Evolutionary conservation across 2,329 filamentous ascomycete genomes (phyloP), one percentile per base, ranked within the genome.

Genomic region (Botrytis fragariae): DNA sequence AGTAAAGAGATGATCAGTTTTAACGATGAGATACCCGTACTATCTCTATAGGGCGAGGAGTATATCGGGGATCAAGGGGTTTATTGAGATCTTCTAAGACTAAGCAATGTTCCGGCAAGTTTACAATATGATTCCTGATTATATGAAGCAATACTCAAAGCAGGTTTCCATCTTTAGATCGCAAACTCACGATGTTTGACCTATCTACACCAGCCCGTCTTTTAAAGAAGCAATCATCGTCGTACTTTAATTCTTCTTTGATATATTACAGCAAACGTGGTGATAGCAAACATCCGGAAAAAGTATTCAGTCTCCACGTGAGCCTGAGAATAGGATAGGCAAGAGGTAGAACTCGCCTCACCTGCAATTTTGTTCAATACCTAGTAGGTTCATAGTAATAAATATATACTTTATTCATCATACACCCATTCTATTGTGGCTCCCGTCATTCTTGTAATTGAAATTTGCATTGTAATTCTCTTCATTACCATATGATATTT

Each of bases 21-120:
- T 8, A 16, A 32, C 14, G 35, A 42, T 32, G 35, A 32, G 35
- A 57, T 57, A n/a, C 9, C 1, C 10, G 3, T 35, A 32, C 29
- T 42, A 32, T 10, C 32, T n/a, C 16, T 37, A 57, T 42, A 37
- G 29, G 12, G 16, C 4, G n/a, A 22, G 65, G 18, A 57, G 1
- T 6, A 16, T 25, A 57, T 42, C 12, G 3, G n/a, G 2, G 29
- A n/a, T 54, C 64, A 37, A 57, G 25, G 39, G 48, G 18, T 42
- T 9, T 35, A 32, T 42, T 22, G 35, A 42, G 65, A 67, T 20
- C 10, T 42, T 57, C 48, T 18, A 57, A 42, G 39, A 51, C 10
- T 42, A 57, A 42, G 65, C 48, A 68, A 57, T 68, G 25, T 42
- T 32, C 39, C 48, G 65, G 65, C 65, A 68, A 68, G 65, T 68